Evolutionary conservation across 345 rosid species (phyloP).

Genomic region (Gossypium thurberi): DNA sequence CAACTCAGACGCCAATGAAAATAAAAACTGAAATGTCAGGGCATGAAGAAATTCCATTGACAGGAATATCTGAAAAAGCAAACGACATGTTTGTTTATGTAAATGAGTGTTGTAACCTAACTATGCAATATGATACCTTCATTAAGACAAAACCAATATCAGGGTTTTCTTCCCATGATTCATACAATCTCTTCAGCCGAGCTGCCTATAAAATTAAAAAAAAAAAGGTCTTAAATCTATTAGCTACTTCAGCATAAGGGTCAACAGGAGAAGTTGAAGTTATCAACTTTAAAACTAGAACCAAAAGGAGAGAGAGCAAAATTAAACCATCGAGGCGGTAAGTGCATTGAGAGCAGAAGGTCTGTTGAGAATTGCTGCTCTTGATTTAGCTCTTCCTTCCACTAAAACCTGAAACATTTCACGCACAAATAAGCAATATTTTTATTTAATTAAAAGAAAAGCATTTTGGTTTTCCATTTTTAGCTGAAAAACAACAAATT

Average conservation of each 20-base stretch:
- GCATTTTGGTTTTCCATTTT: neutral
- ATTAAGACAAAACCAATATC: slow-evolving; percentile 72
- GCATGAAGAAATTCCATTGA: neutral
- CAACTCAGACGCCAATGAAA: slow-evolving; percentile 24
- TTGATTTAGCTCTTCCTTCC: slow-evolving; percentile 85
- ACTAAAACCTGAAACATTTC: slow-evolving; percentile 53
- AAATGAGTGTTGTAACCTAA: neutral
- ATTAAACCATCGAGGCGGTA: slow-evolving; percentile 53
- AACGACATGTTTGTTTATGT: neutral
- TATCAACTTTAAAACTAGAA: neutral
- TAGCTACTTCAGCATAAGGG: neutral
- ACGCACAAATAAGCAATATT: slow-evolving; percentile 3
- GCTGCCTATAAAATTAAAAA: slow-evolving; percentile 34
- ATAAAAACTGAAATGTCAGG: slow-evolving; percentile 10
- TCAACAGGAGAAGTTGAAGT: neutral
- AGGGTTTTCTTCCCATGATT: slow-evolving; percentile 93
- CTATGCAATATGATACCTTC: slow-evolving; percentile 47
- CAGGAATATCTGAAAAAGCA: too few species aligned
- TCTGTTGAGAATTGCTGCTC: slow-evolving; percentile 76
- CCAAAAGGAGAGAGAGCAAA: neutral
- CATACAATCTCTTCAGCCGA: slow-evolving; percentile 69
- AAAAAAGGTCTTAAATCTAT: neutral
- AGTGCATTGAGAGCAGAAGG: slow-evolving; percentile 76
- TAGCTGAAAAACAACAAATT: neutral
- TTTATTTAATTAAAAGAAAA: neutral